Base-by-base conservation (phyloP, 2,329 filamentous ascomycete genomes). In the Ceratocystis cubensis region DNA sequence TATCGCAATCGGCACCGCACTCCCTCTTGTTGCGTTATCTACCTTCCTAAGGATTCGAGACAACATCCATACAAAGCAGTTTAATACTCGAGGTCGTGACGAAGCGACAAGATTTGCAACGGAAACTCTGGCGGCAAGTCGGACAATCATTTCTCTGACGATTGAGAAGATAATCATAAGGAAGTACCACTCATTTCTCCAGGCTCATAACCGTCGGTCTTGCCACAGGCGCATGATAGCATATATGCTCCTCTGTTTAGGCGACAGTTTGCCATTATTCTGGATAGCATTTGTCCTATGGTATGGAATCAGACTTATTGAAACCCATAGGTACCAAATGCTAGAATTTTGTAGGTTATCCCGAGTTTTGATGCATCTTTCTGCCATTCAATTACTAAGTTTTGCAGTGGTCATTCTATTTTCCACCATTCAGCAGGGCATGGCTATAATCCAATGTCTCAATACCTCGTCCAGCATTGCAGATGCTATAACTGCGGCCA, bases 391-490 rank as follows among this genome's bases (percentile, higher is more conserved):
- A 3, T 10, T 44, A 53, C 63, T 65, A 64, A 67, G 10, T 30
- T 6, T 37, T 15, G 33, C 37, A 69, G 68, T 70, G 20, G 62
- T 70, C n/a, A 65, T 69, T 8, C 68, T 69, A 22, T 67, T 69
- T 10, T 65, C 65, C 6, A 65, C 65, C 17, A 64, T 70, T 25
- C 69, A 70, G 33, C 68, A 69, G 41, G 68, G 66, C 1, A 67
- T 69, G 13, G 61, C 64, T 13, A 65, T 62, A 1, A 87, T 86
- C 0, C 82, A 87, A 69, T 84, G 85, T 66, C 83, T 91, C 69
- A 83, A 82, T 53, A 87, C 88, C 70, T 83, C 84, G 0, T 84
- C 85, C 5, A 88, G 86, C 69, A 81, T 81, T 0, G 83, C 83
- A 1, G 82, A 85, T 73, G 82, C 81, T 3, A 77, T 80, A 0